Conservation (phyloP, 345 rosid species). For the Citrus trifoliata region DNA sequence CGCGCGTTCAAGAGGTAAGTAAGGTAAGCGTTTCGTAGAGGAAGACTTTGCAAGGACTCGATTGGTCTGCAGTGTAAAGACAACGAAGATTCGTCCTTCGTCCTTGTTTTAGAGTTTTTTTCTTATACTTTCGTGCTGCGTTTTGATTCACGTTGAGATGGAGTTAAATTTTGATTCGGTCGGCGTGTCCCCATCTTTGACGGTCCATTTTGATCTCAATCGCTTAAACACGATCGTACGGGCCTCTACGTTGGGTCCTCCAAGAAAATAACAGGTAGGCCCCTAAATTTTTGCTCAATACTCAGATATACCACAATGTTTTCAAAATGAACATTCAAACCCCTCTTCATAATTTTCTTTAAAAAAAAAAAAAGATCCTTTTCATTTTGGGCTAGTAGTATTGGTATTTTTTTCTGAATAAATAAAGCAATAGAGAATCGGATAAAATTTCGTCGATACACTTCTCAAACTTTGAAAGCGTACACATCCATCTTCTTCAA, state of each 20-base stretch:
- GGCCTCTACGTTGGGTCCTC: neutral
- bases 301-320: too few relatives aligned
- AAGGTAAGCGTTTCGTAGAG: neutral
- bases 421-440: neutral
- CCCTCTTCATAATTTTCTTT: neutral
- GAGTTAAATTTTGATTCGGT: neutral
- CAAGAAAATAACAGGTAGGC: accelerated
- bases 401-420: too few relatives aligned
- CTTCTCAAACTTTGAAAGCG: neutral
- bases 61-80: neutral
- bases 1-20: too few relatives aligned
- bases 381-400: neutral
- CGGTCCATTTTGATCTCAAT: neutral
- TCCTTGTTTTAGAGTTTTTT: neutral
- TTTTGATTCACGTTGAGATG: neutral
- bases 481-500: neutral
- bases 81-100: neutral
- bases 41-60: constrained; percentile 8
- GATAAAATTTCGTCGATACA: neutral
- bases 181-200: neutral
- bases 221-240: neutral
- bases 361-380: too few relatives aligned
- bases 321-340: too few relatives aligned
- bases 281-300: neutral
- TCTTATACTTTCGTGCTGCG: neutral